Evolutionary conservation across 345 rosid genomes (phyloP), one percentile per base, ranked within the genome.

Genomic region (Erucastrum elatum): DNA sequence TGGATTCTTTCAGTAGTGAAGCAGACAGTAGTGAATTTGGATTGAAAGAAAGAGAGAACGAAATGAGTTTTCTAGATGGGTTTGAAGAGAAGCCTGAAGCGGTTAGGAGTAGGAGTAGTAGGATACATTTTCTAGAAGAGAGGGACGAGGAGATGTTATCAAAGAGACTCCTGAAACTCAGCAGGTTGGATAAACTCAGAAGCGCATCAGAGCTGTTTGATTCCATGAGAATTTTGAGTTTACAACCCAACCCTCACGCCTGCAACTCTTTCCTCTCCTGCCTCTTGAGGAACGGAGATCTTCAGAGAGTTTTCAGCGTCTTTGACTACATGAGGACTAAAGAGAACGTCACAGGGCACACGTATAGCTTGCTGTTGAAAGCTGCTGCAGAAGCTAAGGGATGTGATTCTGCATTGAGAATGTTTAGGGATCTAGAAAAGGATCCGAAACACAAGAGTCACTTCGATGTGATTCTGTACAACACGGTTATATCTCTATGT

Each of bases 231-330:
- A 67, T 77, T 31, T 79, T 82, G 2, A 83, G 86, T 53, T 85
- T 89, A 61, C 83, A 13, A 51, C 89, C 94, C 6, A 82, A 73
- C 58, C 72, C 68, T 17, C 94, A 89, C 82, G 86, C 94, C 5
- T 89, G 88, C 64, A 91, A 91, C 81, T 89, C 96, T 66, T 85
- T 91, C 29, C 85, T 94, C 51, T 88, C 88, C 7, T 89, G 91
- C 70, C 87, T 89, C 10, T 61, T 94, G 58, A 87, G 98, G 82
- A 83, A 83, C 35, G 79, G 86, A 64, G 46, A 75, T 51, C 68
- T 83, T 30, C 84, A 82, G 27, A 78, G 84, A 30, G 91, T 88
- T 1, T 71, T 88, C 83, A 73, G 60, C 17, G 84, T 92, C 59
- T 90, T 91, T 71, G 83, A 84, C 75, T 86, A 79, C 67, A 88